These are phyloP conservation scores for Aspergillus nidulans DNA, from an alignment of 495 filamentous ascomycete genomes.

Conservation along the genomic window DNA sequence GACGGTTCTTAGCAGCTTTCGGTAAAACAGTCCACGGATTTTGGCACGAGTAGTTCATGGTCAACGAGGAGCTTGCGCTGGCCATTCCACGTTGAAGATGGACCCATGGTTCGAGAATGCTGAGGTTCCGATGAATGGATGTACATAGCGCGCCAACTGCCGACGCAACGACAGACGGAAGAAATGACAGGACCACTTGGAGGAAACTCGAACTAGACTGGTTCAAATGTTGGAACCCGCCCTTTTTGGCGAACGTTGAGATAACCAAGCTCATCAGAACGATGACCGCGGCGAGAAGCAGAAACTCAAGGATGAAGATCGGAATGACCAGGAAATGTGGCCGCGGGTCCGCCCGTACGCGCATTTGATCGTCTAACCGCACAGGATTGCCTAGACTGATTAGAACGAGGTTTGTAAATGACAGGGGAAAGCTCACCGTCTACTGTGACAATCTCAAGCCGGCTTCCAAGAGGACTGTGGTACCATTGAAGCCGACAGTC, in stretches of 20 bases:
- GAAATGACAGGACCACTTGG: slow-evolving; percentile 33
- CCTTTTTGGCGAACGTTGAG: slow-evolving; percentile 30
- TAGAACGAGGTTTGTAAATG: neutral
- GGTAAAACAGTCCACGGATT: slow-evolving; percentile 32
- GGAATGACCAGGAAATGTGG: slow-evolving; percentile 40
- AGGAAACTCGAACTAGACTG: slow-evolving; percentile 36
- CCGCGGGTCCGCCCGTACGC: slow-evolving; percentile 30
- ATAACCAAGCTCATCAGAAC: slow-evolving; percentile 32
- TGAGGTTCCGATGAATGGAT: slow-evolving; percentile 39
- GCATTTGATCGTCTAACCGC: slow-evolving; percentile 21
- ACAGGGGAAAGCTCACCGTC: slow-evolving; percentile 24
- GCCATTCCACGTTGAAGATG: slow-evolving; percentile 40
- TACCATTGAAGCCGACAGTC: slow-evolving; percentile 35
- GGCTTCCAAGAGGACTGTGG: slow-evolving; percentile 25
- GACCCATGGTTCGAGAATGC: slow-evolving; percentile 42
- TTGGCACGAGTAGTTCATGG: slow-evolving; percentile 37
- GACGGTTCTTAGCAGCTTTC: slow-evolving; percentile 31
- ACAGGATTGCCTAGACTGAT: slow-evolving; percentile 25
- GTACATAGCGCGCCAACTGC: slow-evolving; percentile 34
- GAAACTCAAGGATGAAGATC: slow-evolving; percentile 38
- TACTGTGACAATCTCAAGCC: slow-evolving; percentile 32
- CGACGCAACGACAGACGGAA: slow-evolving; percentile 37
- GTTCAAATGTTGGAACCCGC: slow-evolving; percentile 31
- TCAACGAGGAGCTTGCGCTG: slow-evolving; percentile 25
- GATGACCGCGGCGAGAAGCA: slow-evolving; percentile 32